Percentiles rank a stretch among this genome's conserved stretches.
Conservation (phyloP, 352 stramenopile species). For the Globisporangium parvum region DNA sequence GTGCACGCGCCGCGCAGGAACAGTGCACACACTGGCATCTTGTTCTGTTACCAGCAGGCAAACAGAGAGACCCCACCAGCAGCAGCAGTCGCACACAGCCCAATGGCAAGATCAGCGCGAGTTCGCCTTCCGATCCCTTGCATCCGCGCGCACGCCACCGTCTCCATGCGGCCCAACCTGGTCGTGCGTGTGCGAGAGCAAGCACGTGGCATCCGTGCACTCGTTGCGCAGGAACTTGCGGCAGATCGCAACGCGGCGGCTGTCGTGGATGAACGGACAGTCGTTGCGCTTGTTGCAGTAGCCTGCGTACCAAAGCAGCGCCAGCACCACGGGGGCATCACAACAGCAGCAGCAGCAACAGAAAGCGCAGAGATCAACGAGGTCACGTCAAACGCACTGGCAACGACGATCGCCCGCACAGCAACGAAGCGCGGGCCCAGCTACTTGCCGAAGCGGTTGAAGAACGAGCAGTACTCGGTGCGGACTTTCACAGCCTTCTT, state of each 20-base stretch:
- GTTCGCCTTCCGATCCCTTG: background rate
- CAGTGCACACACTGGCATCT: conserved; percentile 75
- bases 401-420: too few relatives aligned
- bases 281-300: conserved; percentile 79
- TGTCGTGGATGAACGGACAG: conserved; percentile 82
- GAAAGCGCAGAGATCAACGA: too few relatives aligned
- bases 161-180: conserved; percentile 34
- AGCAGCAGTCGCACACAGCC: conserved; percentile 6
- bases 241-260: conserved; percentile 73
- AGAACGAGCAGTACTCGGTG: conserved; percentile 79
- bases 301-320: conserved; percentile 24
- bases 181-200: conserved; percentile 67
- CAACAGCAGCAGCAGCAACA: background rate
- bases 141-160: background rate
- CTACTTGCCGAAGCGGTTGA: conserved; percentile 75
- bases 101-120: conserved; percentile 3
- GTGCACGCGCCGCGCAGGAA: conserved; percentile 72
- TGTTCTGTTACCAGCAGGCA: conserved; percentile 39
- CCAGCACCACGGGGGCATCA: background rate
- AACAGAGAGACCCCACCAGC: conserved; percentile 9
- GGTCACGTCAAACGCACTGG: background rate
- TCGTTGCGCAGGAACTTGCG: conserved; percentile 67
- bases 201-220: conserved; percentile 51
- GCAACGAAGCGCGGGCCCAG: background rate
- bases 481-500: conserved; percentile 29